A percentile compares a stretch with the other conserved stretches of the same genome.
phyloP scores from a whole-genome alignment of 257 asterid genomes.

The Leptodermis oblonga region DNA sequence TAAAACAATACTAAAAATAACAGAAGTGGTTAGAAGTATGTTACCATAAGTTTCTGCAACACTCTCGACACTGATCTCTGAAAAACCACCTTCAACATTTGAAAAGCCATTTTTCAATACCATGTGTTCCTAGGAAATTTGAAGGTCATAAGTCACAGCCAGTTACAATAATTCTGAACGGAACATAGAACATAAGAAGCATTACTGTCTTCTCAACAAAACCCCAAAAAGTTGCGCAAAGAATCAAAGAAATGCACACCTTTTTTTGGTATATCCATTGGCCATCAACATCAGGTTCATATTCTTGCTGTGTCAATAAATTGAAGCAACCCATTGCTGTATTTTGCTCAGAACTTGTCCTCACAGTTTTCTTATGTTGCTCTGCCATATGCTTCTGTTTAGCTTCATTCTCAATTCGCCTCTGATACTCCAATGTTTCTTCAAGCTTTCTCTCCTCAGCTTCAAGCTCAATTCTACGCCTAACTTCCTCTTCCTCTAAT shows the following conservation, averaged over 20 bases:
- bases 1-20: neutral
- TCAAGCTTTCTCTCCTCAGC: conserved; percentile 98
- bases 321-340: conserved; percentile 29
- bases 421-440: conserved; percentile 94
- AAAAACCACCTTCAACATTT: conserved; percentile 28
- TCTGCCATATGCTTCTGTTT: conserved; percentile 84
- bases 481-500: conserved; percentile 63
- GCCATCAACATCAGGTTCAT: conserved; percentile 35
- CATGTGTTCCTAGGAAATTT: conserved; percentile 33
- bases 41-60: conserved; percentile 40
- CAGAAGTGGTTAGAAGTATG: neutral
- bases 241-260: conserved; percentile 29
- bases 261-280: conserved; percentile 31
- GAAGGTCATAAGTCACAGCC: conserved; percentile 14
- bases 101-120: conserved; percentile 40
- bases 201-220: too few species aligned
- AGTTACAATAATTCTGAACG: neutral
- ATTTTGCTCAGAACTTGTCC: conserved; percentile 30
- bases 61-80: conserved; percentile 32
- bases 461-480: conserved; percentile 77
- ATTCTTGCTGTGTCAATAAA: conserved; percentile 25
- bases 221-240: conserved; percentile 1
- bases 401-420: conserved; percentile 93
- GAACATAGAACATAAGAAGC: neutral
- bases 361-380: conserved; percentile 45